These are phyloP conservation scores for Sclerotinia borealis DNA, from an alignment of 2,329 filamentous ascomycete species.

Conservation along the genomic window DNA sequence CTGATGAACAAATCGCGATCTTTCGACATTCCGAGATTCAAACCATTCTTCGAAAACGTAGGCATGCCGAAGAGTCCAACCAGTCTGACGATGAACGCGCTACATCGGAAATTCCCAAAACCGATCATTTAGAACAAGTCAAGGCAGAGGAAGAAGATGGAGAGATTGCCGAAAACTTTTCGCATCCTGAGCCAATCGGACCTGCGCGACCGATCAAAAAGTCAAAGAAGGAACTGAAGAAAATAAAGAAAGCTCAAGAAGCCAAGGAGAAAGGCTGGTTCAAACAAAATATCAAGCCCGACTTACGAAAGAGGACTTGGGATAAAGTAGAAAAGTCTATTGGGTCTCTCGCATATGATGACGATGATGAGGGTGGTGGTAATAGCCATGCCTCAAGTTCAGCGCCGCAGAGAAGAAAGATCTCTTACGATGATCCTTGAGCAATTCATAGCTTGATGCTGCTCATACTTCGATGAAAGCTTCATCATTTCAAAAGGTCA, in stretches of 20 bases:
- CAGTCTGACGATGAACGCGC: constrained; percentile 8
- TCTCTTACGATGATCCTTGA: constrained; percentile 44
- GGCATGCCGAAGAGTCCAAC: constrained; percentile 26
- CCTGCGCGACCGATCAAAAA: constrained; percentile 10
- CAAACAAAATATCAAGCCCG: constrained; percentile 45
- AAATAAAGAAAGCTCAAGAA: constrained; percentile 20
- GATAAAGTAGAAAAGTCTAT: constrained; percentile 58
- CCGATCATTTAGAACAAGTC: not conserved
- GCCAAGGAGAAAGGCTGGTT: constrained; percentile 29
- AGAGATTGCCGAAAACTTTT: not conserved
- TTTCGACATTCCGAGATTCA: constrained; percentile 87
- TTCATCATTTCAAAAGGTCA: not conserved
- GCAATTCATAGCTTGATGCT: not conserved
- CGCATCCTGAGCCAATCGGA: constrained; percentile 12
- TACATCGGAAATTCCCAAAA: not conserved
- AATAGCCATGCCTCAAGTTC: constrained; percentile 23
- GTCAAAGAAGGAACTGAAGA: constrained; percentile 18
- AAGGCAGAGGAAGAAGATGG: constrained; percentile 20
- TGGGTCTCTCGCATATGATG: constrained; percentile 51
- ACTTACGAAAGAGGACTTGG: constrained; percentile 61
- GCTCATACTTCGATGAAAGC: not conserved
- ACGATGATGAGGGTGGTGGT: constrained; percentile 39
- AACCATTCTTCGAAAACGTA: constrained; percentile 52
- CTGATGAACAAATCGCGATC: constrained; percentile 83
- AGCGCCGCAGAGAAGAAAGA: constrained; percentile 38